phyloP scores from a whole-genome alignment of 495 filamentous ascomycete species.

The Xylaria intraflava region DNA sequence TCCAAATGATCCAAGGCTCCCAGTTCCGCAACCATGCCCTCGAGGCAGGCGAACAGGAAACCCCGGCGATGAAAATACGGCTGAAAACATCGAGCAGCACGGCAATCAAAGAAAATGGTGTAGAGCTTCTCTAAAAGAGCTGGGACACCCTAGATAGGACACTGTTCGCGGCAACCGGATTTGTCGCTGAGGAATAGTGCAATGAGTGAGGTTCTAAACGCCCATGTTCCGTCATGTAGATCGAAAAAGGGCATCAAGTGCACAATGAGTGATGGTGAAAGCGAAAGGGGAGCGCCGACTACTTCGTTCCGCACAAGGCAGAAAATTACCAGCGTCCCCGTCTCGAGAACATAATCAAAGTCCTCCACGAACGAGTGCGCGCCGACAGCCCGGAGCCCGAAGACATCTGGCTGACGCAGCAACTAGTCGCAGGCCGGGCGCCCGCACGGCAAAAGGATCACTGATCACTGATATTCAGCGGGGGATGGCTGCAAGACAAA shows the following conservation, averaged over 20 bases:
- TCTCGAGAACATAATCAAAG: background rate
- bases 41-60: background rate
- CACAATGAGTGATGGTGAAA: background rate
- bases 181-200: constrained; percentile 38
- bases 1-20: too few species aligned
- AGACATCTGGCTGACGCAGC: constrained; percentile 45
- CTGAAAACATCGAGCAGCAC: background rate
- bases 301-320: background rate
- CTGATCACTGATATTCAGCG: constrained; percentile 36
- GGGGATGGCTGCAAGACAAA: constrained; percentile 23
- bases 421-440: constrained; percentile 35
- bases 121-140: constrained; percentile 14
- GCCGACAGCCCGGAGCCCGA: constrained; percentile 34
- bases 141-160: constrained; percentile 48
- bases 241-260: background rate
- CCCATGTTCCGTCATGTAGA: too few species aligned
- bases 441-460: constrained; percentile 15
- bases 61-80: background rate
- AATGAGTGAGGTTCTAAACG: constrained; percentile 23
- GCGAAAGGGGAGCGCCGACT: background rate
- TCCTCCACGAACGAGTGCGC: constrained; percentile 35
- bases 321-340: constrained; percentile 25
- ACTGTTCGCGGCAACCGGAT: constrained; percentile 48
- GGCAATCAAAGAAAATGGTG: background rate
- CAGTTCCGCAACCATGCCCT: background rate